phyloP scores from a whole-genome alignment of 169 alveolate genomes.

The Toxoplasma gondii region DNA sequence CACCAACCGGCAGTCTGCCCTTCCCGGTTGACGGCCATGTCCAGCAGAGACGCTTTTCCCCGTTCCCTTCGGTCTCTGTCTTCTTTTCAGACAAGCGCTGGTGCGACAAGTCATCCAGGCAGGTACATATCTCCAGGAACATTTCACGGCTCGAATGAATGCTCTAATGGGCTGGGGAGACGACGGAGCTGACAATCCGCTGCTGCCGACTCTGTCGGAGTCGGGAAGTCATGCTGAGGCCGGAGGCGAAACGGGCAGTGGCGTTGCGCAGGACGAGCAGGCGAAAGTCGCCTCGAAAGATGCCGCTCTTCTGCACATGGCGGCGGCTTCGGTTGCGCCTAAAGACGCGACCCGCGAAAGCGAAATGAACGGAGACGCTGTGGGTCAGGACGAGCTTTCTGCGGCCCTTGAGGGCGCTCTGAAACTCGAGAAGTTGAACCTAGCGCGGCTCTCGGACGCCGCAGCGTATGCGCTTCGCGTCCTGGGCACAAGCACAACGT shows the following conservation, averaged over 20 bases:
- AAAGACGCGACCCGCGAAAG: not conserved
- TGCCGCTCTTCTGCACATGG: not conserved
- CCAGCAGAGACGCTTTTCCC: too few relatives aligned
- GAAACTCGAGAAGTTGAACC: not conserved
- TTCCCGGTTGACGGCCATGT: too few relatives aligned
- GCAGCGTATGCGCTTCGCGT: constrained; percentile 7
- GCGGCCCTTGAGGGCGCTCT: not conserved
- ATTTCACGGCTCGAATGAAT: constrained; percentile 8
- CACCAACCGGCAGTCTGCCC: too few relatives aligned
- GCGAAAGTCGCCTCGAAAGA: not conserved
- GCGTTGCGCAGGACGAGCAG: not conserved
- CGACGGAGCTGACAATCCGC: not conserved
- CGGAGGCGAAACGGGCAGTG: not conserved
- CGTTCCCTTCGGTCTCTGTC: not conserved
- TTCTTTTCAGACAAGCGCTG: constrained; percentile 19
- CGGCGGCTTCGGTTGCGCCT: not conserved
- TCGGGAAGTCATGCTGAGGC: not conserved
- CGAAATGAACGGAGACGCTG: not conserved
- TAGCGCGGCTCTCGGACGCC: constrained; percentile 51
- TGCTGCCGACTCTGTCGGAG: not conserved
- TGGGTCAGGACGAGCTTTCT: too few relatives aligned
- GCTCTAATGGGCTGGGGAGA: constrained; percentile 13
- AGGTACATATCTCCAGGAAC: constrained; percentile 54
- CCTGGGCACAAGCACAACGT: not conserved
- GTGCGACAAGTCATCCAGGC: constrained; percentile 9